Base-by-base conservation (phyloP, 1,139 yeast genomes). In the Debaryomyces robertsiae region DNA sequence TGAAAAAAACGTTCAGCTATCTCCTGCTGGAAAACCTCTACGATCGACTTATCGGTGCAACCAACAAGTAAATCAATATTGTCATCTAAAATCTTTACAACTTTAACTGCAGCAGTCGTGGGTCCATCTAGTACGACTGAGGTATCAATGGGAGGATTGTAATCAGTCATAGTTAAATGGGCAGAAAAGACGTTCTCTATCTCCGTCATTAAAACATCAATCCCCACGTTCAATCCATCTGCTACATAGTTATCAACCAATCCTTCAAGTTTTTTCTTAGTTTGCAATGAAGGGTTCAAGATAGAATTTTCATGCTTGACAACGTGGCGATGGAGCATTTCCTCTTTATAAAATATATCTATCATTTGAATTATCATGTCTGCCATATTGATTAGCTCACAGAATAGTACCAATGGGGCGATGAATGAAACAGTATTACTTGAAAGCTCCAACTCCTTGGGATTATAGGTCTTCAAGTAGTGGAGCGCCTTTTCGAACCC, bases 11-110 rank as follows among this genome's bases (percentile, higher is more conserved):
- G 62, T 55, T 89, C 89, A 0, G 96, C 96, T 29, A 93, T 82
- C 57, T 93, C 98, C 57, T 90, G 96, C 53, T 91, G 95, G 57
- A 90, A 93, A 0, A 93, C 95, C 53, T 91, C 98, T 19, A 91
- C 79, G 6, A 94, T 84, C 0, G 90, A 79, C 54, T 84, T 87
- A 43, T 93, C 98, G 0, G 97, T 89, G 15, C 95, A 79, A 3
- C 91, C 96, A 14, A 79, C 81, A 38, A 93, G 67, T 38, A 91
- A 65, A 44, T 79, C 79, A 47, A 91, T 81, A 57, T 91, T 95
- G n/a, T 82, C 79, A 14, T 78, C 77, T 39, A 93, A 63, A 17
- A 90, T 67, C 18, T 73, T 69, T 1, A 88, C 79, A 1, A 80
- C 83, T 43, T 77, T 76, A 9, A 51, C 55, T 0, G 95, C 95